These are phyloP conservation scores for Coprinopsis cinerea DNA, from an alignment of 768 basidiomycete genomes.

Conservation along the genomic window DNA sequence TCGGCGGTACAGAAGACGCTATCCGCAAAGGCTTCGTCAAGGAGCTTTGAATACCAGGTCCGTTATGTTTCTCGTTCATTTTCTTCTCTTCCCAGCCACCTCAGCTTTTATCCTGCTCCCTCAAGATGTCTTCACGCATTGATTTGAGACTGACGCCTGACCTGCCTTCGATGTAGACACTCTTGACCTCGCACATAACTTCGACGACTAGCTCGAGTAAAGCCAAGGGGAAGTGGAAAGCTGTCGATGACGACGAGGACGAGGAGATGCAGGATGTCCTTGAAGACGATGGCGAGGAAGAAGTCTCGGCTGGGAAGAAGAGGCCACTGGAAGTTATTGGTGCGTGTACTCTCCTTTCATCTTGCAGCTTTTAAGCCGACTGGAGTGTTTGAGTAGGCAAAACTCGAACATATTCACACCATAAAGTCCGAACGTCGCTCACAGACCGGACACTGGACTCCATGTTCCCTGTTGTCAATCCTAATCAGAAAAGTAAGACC, in stretches of 20 bases:
- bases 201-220: constrained; percentile 30
- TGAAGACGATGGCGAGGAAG: constrained; percentile 21
- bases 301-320: neutral
- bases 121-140: no score
- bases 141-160: neutral
- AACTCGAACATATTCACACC: constrained; percentile 65
- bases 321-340: neutral
- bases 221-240: constrained; percentile 37
- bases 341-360: neutral
- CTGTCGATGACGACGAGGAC: constrained; percentile 14
- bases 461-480: constrained; percentile 75
- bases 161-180: constrained; percentile 36
- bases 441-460: constrained; percentile 90
- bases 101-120: no score
- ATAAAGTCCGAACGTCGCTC: constrained; percentile 88
- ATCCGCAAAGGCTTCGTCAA: constrained; percentile 56
- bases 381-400: constrained; percentile 16
- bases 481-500: constrained; percentile 28
- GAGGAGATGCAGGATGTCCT: constrained; percentile 21
- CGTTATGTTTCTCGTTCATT: neutral
- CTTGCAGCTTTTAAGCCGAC: neutral
- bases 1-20: constrained; percentile 66
- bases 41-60: constrained; percentile 71
- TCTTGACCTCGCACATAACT: constrained; percentile 33
- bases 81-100: no score